Evolutionary conservation across 805 yeast species (phyloP).

Genomic region (Kazachstania kunashirensis): DNA sequence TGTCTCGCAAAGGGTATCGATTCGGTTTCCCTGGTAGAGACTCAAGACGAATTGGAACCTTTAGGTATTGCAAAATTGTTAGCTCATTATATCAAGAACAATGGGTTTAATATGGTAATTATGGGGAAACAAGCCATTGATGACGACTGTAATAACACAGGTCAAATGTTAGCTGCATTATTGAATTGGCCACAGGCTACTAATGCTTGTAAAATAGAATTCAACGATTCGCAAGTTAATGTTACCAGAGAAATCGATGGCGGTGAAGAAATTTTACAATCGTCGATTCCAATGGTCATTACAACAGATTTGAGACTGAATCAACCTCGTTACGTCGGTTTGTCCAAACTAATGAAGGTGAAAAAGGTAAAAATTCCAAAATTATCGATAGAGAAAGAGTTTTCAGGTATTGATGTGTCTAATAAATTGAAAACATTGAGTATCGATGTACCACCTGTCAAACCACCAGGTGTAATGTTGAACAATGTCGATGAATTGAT

Average conservation of each 20-base stretch:
- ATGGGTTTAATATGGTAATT: slow-evolving; percentile 67
- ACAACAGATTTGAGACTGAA: slow-evolving; percentile 92
- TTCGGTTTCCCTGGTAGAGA: slow-evolving; percentile 70
- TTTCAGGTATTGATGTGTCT: slow-evolving; percentile 50
- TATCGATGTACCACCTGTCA: slow-evolving; percentile 77
- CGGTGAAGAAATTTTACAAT: slow-evolving; percentile 74
- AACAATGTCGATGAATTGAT: slow-evolving; percentile 74
- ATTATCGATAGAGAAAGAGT: slow-evolving; percentile 47
- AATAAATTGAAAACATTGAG: slow-evolving; percentile 58
- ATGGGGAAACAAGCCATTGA: slow-evolving; percentile 97
- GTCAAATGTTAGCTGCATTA: slow-evolving; percentile 91
- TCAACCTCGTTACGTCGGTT: slow-evolving; percentile 90
- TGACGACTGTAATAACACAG: slow-evolving; percentile 90
- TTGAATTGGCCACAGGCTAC: slow-evolving; percentile 96
- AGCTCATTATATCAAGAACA: slow-evolving; percentile 57
- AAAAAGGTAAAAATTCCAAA: slow-evolving; percentile 86
- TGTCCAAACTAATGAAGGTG: slow-evolving; percentile 97
- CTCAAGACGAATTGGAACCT: slow-evolving; percentile 69
- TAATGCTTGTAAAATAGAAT: slow-evolving; percentile 75
- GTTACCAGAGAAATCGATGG: slow-evolving; percentile 94
- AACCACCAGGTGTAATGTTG: slow-evolving; percentile 77
- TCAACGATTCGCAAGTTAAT: slow-evolving; percentile 34
- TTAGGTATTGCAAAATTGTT: slow-evolving; percentile 81
- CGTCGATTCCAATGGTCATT: slow-evolving; percentile 73
- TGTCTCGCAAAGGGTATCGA: slow-evolving; percentile 96